Conservation (phyloP, 2,329 filamentous ascomycete genomes). For the Cladosporium cucumerinum region DNA sequence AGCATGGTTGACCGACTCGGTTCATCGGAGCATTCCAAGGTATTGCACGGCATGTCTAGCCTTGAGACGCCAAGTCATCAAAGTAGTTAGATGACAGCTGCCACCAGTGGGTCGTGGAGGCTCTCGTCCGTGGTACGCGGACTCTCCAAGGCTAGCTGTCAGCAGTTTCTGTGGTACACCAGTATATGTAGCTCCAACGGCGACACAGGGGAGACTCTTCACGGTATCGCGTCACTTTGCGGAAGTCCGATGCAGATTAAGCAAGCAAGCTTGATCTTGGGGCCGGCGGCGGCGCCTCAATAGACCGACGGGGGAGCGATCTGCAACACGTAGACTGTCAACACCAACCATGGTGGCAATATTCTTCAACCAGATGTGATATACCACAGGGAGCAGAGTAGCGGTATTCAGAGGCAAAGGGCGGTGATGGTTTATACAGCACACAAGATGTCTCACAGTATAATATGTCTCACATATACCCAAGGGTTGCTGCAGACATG, state of each 20-base stretch:
- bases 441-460: neutral
- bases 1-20: neutral
- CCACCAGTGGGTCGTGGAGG: neutral
- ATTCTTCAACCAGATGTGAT: neutral
- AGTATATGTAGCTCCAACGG: neutral
- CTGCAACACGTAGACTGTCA: neutral
- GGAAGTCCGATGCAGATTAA: neutral
- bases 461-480: slow-evolving; percentile 1
- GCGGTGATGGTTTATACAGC: neutral
- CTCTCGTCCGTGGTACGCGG: neutral
- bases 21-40: neutral
- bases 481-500: neutral
- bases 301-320: neutral
- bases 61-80: neutral
- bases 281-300: neutral
- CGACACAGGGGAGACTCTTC: neutral
- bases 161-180: neutral
- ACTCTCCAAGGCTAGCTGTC: neutral
- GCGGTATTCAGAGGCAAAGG: neutral
- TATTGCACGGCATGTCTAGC: neutral
- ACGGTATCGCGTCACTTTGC: neutral
- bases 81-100: neutral
- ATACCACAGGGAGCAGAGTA: neutral
- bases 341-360: neutral
- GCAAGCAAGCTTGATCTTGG: neutral